These are phyloP conservation scores for Scutellaria barbata DNA, from an alignment of 257 asterid species.

Conservation along the genomic window DNA sequence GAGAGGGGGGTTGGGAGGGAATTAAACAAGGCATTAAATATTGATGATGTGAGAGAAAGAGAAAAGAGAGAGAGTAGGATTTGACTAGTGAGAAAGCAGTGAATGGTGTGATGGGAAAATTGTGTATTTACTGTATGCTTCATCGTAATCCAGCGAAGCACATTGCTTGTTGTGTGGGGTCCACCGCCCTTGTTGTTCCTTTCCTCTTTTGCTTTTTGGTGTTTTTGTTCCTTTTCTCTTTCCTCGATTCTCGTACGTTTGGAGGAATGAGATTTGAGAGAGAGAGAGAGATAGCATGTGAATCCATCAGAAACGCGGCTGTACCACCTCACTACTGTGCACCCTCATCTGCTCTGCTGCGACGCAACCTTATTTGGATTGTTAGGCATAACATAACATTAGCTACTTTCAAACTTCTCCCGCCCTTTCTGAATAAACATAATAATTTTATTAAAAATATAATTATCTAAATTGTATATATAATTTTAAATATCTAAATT, in stretches of 20 bases:
- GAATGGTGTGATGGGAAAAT: conserved; percentile 32
- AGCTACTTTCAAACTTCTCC: conserved; percentile 33
- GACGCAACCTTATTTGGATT: neutral
- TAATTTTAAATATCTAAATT: too few species aligned
- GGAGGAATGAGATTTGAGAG: too few species aligned
- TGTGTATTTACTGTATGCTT: neutral
- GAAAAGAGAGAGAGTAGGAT: conserved; percentile 18
- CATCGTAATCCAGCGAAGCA: conserved; percentile 33
- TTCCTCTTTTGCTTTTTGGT: conserved; percentile 29
- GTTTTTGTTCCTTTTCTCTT: neutral
- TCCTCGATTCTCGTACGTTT: conserved; percentile 41
- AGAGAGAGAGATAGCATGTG: conserved; percentile 37
- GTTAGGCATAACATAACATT: neutral
- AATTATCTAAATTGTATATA: too few species aligned
- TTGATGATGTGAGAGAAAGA: neutral
- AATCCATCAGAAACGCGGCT: conserved; percentile 34
- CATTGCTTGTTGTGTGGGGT: conserved; percentile 33
- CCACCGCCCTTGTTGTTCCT: conserved; percentile 41
- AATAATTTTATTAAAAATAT: too few species aligned
- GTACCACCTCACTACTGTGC: conserved; percentile 2
- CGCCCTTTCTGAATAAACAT: conserved; percentile 20
- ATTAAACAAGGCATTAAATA: neutral
- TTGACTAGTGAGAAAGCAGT: conserved; percentile 28
- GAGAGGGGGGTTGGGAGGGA: neutral
- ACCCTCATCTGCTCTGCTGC: conserved; percentile 19